Conservation (phyloP, 2,329 filamentous ascomycete species). For the Penicillium digitatum region DNA sequence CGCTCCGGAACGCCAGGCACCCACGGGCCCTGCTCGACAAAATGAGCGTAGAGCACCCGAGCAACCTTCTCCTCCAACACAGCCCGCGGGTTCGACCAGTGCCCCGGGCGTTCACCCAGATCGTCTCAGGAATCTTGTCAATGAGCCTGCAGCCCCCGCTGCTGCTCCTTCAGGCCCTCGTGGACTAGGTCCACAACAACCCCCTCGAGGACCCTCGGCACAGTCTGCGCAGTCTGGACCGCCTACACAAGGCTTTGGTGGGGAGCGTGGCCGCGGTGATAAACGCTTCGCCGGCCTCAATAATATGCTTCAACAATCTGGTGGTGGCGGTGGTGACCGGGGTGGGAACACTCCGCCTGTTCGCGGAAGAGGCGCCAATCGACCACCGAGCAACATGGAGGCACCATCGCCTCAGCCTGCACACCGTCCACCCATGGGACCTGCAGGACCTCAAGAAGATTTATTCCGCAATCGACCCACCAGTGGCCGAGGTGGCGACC, state of each 20-base stretch:
- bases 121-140: slow-evolving; percentile 46
- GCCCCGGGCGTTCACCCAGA: slow-evolving; percentile 53
- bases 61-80: slow-evolving; percentile 29
- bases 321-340: slow-evolving; percentile 31
- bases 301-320: slow-evolving; percentile 46
- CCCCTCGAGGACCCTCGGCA: slow-evolving; percentile 26
- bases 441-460: slow-evolving; percentile 29
- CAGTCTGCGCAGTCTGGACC: slow-evolving; percentile 42
- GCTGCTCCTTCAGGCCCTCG: slow-evolving; percentile 4
- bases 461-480: slow-evolving; percentile 28
- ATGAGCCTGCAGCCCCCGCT: slow-evolving; percentile 13
- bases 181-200: slow-evolving; percentile 23
- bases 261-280: slow-evolving; percentile 42
- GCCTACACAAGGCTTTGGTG: slow-evolving; percentile 31
- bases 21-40: slow-evolving; percentile 43
- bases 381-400: slow-evolving; percentile 33
- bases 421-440: slow-evolving; percentile 31
- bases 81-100: slow-evolving; percentile 34
- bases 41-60: slow-evolving; percentile 35
- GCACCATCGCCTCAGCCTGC: slow-evolving; percentile 30
- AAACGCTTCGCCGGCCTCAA: slow-evolving; percentile 48
- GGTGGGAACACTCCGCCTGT: slow-evolving; percentile 33
- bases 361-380: slow-evolving; percentile 39
- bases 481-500: slow-evolving; percentile 29
- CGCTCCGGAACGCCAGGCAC: slow-evolving; percentile 40